Conservation (phyloP, 1,284 basidiomycete species). For the Apiotrichum gamsii region DNA sequence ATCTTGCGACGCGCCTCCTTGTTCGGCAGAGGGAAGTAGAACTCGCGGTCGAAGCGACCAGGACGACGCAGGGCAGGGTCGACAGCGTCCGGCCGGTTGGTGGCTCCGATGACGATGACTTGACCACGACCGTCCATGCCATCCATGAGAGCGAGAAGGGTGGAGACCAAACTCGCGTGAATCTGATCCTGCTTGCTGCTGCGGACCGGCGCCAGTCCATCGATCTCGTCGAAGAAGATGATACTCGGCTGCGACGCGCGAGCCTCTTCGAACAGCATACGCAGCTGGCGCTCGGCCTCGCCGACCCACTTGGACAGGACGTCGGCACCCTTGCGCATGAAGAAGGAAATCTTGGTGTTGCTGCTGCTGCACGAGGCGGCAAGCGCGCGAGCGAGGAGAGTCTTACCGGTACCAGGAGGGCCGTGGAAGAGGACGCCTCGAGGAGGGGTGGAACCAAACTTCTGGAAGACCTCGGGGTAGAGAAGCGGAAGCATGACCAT, state of each 20-base stretch:
- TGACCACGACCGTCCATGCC: conserved; percentile 98
- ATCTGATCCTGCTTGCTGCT: conserved; percentile 99
- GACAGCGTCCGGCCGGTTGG: conserved; percentile 93
- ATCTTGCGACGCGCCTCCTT: conserved; percentile 81
- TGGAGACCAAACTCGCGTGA: conserved; percentile 95
- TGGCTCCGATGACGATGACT: conserved; percentile 97
- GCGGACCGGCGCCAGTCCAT: conserved; percentile 90
- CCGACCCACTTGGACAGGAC: conserved; percentile 99
- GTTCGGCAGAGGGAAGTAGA: conserved; percentile 91
- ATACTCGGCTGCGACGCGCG: conserved; percentile 88
- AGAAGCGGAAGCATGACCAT: conserved; percentile 95
- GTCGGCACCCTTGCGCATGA: conserved; percentile 99
- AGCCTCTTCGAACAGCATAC: conserved; percentile 95
- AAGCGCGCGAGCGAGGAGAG: conserved; percentile 83
- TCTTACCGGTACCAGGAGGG: conserved; percentile 85
- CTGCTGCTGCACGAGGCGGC: conserved; percentile 88
- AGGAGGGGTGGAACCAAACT: conserved; percentile 89
- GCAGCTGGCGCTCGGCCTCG: conserved; percentile 93
- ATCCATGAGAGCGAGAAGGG: conserved; percentile 94
- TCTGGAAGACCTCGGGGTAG: conserved; percentile 96
- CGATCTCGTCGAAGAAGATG: conserved; percentile 99
- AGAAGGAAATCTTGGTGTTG: conserved; percentile 88
- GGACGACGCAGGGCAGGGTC: conserved; percentile 92
- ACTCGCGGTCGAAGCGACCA: conserved; percentile 95
- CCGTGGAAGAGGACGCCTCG: conserved; percentile 96